Base-by-base conservation (phyloP, 73 alveolate genomes). In the Vitrella brassicaformis region DNA sequence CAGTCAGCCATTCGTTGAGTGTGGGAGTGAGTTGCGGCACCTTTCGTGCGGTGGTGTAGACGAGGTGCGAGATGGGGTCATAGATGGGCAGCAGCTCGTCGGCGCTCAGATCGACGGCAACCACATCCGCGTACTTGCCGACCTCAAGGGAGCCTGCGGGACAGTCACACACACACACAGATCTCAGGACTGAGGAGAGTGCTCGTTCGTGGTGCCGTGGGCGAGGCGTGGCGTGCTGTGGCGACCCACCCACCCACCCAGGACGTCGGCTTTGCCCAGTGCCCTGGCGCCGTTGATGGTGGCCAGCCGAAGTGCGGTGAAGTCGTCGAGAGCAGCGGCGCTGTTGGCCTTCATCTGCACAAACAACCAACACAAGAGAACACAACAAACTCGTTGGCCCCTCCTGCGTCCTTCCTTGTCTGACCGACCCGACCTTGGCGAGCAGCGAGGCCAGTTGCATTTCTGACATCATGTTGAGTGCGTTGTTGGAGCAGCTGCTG, bases 401-500 rank as follows among this genome's bases (percentile, higher is more conserved):
- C n/a, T n/a, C n/a, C n/a, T n/a, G n/a, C n/a, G n/a, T n/a, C n/a
- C n/a, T n/a, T n/a, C n/a, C n/a, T n/a, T n/a, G n/a, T n/a, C n/a
- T n/a, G n/a, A n/a, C n/a, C n/a, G n/a, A n/a, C 30, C 31, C 31
- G 1, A 73, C 81, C 71, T 74, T 74, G 27, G 81, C 81, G 19
- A 87, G 32, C 67, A 87, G 66, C 66, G 81, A 82, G 30, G 90
- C 86, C 25, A 64, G 75, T 45, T 88, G 82, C 93, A 87, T 87
- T 81, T 87, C 93, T 14, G 86, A 81, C 47, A 87, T 68, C 79
- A 87, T 31, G 80, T 74, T 81, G 31, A 88, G 74, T 0, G 90
- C 84, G 84, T 87, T 88, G 84, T 87, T 87, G 74, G 90, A 83
- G 71, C 87, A 83, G 7, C 90, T 83, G 28, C 93, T 90, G 73